Base-by-base conservation (phyloP, 805 yeast genomes). In the Cyberlindnera galapagoensis region DNA sequence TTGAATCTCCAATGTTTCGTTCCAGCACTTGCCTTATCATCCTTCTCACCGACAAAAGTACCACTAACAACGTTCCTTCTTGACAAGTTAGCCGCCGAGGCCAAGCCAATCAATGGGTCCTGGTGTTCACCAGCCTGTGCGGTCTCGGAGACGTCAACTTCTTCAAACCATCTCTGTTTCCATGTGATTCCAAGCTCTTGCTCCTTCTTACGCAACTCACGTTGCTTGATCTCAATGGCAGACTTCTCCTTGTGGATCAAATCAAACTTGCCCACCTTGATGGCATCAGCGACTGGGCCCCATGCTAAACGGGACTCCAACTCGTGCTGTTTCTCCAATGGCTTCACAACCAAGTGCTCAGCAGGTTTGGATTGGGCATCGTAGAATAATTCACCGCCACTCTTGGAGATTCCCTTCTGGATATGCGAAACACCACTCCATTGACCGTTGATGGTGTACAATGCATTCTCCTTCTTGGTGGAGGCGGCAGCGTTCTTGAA, bases 251-350 rank as follows among this genome's bases (percentile, higher is more conserved):
- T 62, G 52, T 79, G 78, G 45, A 90, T 87, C 42, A 69, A 59
- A 46, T 82, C 84, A 60, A 72, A 85, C 56, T 87, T 80, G 27
- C 90, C 83, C 15, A 62, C 58, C 36, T 69, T 74, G 48, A 87
- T 81, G 11, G 97, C 97, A 8, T 69, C 84, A 0, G 97, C 95
- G 17, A 92, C 97, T 43, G 77, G 72, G 31, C 55, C 49, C 98
- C 98, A 90, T 10, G 97, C 97, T 47, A 66, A 74, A 62, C 96
- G 80, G 36, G 85, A 69, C 62, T 90, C 98, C 46, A 88, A 67
- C 21, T 63, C 72, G 57, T 80, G 70, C 63, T 92, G 97, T 43
- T 82, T 67, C 45, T 75, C 86, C 33, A 84, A 64, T 30, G 95
- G 94, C 58, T 85, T 87, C 28, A 90, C 95, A 12, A 44, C 44